phyloP scores from a whole-genome alignment of 306 rosid genomes.

The Astragalus membranaceus region DNA sequence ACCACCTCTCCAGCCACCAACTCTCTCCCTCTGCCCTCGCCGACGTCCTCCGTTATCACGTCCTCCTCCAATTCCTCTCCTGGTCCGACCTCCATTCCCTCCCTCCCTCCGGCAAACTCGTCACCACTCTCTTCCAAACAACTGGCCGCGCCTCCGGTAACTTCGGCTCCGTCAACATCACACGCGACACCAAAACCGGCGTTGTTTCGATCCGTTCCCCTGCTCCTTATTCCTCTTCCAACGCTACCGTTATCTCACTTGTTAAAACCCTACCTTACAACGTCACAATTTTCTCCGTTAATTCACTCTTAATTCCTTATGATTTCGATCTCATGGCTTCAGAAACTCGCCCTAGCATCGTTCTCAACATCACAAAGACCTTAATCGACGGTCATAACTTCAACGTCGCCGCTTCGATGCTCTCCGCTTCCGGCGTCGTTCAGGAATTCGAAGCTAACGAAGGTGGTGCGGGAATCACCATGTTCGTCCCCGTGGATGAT shows the following conservation, averaged over 20 bases:
- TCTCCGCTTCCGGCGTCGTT: conserved; percentile 79
- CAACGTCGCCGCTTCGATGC: conserved; percentile 89
- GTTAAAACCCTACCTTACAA: conserved; percentile 83
- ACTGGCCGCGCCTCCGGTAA: conserved; percentile 88
- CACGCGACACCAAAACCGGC: conserved; percentile 46
- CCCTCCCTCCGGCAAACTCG: conserved; percentile 68
- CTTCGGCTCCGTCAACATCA: conserved; percentile 76
- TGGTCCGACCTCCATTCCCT: conserved; percentile 56
- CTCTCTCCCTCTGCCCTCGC: conserved; percentile 54
- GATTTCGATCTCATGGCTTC: conserved; percentile 92
- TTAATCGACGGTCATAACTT: conserved; percentile 77
- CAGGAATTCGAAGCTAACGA: conserved; percentile 86
- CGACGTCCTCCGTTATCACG: conserved; percentile 90
- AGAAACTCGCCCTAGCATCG: conserved; percentile 64
- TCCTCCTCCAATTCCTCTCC: conserved; percentile 81
- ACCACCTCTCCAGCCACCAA: conserved; percentile 37
- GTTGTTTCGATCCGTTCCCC: conserved; percentile 59
- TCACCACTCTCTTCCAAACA: conserved; percentile 88
- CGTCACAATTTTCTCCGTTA: conserved; percentile 64
- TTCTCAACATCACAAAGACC: conserved; percentile 69
- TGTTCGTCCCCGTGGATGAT: conserved; percentile 70
- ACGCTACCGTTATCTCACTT: conserved; percentile 55
- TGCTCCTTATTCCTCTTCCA: conserved; percentile 48
- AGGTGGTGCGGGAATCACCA: conserved; percentile 92
- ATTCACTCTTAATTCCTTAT: conserved; percentile 64